Evolutionary conservation across 306 rosid genomes (phyloP).

Genomic region (Prunus salicina): DNA sequence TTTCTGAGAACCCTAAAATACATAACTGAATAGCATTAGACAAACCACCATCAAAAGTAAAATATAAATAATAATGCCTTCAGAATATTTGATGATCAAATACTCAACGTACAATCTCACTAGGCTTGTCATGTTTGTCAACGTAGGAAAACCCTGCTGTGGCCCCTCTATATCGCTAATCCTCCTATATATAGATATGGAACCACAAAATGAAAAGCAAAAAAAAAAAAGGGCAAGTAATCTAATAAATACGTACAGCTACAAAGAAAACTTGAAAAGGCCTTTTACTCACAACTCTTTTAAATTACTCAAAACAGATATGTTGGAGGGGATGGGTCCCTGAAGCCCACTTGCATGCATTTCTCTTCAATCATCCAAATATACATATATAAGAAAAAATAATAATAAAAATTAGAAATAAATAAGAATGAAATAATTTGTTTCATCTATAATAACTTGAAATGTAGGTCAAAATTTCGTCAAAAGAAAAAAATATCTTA

Average conservation of each 20-base stretch:
- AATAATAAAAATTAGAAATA: neutral
- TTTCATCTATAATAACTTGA: neutral
- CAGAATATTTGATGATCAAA: slow-evolving; percentile 6
- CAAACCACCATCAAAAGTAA: slow-evolving; percentile 16
- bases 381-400: slow-evolving; percentile 15
- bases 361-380: slow-evolving; percentile 52
- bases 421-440: neutral
- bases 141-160: slow-evolving; percentile 61
- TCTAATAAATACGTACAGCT: slow-evolving; percentile 3
- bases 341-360: slow-evolving; percentile 84
- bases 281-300: slow-evolving; percentile 51
- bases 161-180: slow-evolving; percentile 72
- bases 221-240: neutral
- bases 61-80: neutral
- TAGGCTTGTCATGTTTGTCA: slow-evolving; percentile 42
- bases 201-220: neutral
- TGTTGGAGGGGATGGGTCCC: slow-evolving; percentile 72
- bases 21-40: slow-evolving; percentile 31
- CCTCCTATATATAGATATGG: slow-evolving; percentile 41
- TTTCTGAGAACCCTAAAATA: slow-evolving; percentile 69
- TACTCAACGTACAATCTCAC: slow-evolving; percentile 55
- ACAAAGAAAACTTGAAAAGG: slow-evolving; percentile 2
- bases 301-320: slow-evolving; percentile 59
- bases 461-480: slow-evolving; percentile 7
- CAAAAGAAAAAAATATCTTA: slow-evolving; percentile 39